Evolutionary conservation across 148 eudicot species (phyloP), one percentile per base, ranked within the genome.

Genomic region (Rheum nobile): DNA sequence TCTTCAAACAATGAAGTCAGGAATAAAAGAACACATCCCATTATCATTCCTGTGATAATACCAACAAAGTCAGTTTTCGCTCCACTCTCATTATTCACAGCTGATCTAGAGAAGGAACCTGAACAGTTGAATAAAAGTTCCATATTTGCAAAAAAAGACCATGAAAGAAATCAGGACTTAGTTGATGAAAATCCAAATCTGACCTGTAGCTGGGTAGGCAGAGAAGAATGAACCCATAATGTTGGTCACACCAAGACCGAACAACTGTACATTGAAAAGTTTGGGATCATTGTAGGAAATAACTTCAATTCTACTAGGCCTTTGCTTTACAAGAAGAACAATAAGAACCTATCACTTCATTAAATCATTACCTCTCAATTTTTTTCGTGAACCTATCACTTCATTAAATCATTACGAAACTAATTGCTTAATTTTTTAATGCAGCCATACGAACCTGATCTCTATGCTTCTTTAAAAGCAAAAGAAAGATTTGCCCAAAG

Each of bases 41-140:
- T 89, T 69, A 96, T 82, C 50, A 96, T 80, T 79, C 94, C 96
- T 82, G 87, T 96, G 63, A 86, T 79, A 72, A 96, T 72, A 72
- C 99, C 99, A 74, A 97, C 85, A 72, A 96, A 84, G 43, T 97
- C 99, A 77, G 96, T 96, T 82, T 90, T 96, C 17, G 97, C 99
- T 72, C 99, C 99, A 85, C 99, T 92, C 82, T 96, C 99, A 83
- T 96, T 86, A 74, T 96, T 92, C 77, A 96, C 99, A 2, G 97
- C 99, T 31, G 99, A 96, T 80, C 99, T 92, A 41, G 99, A 92
- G 81, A 96, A 96, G 71, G 99, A 92, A 9, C 99, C 99, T 96
- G 77, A 32, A 65, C 2, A 65, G 39, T 11, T 4, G 2, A 57
- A 28, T 0, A 43, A 47, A 47, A 47, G 5, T 14, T 3, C 4